Percentiles rank a stretch among this genome's conserved stretches.
phyloP scores from a whole-genome alignment of 345 rosid species.

The Populus ilicifolia region DNA sequence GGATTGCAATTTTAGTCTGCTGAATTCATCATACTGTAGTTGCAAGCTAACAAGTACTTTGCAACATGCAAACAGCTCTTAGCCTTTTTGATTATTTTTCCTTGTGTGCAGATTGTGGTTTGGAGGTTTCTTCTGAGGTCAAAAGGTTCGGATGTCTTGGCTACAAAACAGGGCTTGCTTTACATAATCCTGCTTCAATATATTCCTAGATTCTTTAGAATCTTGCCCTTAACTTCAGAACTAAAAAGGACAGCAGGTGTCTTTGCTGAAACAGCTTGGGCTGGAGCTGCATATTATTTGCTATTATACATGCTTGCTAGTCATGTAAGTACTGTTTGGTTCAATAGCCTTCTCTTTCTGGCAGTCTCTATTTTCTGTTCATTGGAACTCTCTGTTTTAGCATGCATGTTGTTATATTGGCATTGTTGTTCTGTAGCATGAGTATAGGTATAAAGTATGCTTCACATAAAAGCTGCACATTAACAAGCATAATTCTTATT shows the following conservation, averaged over 20 bases:
- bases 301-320: slow-evolving; percentile 95
- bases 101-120: slow-evolving; percentile 61
- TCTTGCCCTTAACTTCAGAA: slow-evolving; percentile 74
- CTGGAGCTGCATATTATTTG: slow-evolving; percentile 95
- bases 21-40: no score
- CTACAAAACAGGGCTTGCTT: slow-evolving; percentile 71
- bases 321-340: slow-evolving; percentile 63
- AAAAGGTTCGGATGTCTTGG: slow-evolving; percentile 65
- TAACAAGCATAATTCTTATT: not conserved
- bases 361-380: not conserved
- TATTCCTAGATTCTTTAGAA: slow-evolving; percentile 64
- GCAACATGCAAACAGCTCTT: not conserved
- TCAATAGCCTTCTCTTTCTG: slow-evolving; percentile 2
- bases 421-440: not conserved
- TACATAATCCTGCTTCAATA: slow-evolving; percentile 67
- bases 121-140: slow-evolving; percentile 78
- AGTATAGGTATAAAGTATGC: no score
- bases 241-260: slow-evolving; percentile 93
- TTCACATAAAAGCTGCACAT: not conserved
- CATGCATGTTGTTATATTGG: not conserved
- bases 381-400: not conserved
- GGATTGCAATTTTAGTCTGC: not conserved
- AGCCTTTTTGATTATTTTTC: slow-evolving; percentile 9
- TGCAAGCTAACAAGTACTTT: no score
- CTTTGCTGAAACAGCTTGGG: slow-evolving; percentile 96